A percentile compares a stretch with the other conserved stretches of the same genome.
Conservation (phyloP, 2,329 filamentous ascomycete genomes). For the Aspergillus oerlinghausenensis region DNA sequence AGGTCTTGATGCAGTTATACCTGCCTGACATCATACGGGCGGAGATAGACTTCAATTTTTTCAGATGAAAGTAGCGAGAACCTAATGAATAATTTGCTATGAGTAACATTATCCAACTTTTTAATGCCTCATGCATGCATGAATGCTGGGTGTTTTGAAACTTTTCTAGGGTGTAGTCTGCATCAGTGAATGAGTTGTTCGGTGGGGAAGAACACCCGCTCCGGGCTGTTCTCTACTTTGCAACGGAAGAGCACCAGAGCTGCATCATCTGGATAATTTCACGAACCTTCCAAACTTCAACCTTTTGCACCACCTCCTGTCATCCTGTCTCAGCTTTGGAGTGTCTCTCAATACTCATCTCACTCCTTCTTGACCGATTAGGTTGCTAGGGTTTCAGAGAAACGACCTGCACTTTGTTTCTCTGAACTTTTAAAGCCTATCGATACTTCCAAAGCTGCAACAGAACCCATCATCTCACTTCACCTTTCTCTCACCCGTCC, state of each 20-base stretch:
- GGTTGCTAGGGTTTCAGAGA: slow-evolving; percentile 22
- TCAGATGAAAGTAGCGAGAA: not conserved
- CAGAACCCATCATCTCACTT: slow-evolving; percentile 13
- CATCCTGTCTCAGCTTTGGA: not conserved
- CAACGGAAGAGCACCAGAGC: slow-evolving; percentile 12
- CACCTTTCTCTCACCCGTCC: slow-evolving; percentile 13
- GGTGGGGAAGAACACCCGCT: slow-evolving; percentile 21
- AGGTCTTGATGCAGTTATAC: not conserved
- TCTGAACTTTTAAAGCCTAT: slow-evolving; percentile 23
- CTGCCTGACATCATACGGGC: not conserved
- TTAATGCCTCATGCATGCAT: not conserved
- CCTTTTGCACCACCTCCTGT: slow-evolving; percentile 2
- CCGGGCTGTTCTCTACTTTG: slow-evolving; percentile 9
- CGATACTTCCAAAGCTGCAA: slow-evolving; percentile 21
- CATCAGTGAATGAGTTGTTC: slow-evolving; percentile 2
- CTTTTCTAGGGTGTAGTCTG: not conserved
- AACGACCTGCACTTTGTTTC: slow-evolving; percentile 43
- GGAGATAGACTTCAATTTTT: not conserved
- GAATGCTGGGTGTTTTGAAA: not conserved
- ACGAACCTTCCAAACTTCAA: slow-evolving; percentile 19
- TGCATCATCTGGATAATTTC: slow-evolving; percentile 18
- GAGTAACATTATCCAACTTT: not conserved
- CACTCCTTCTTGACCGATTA: not conserved
- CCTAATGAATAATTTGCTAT: not conserved
- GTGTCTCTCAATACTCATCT: slow-evolving; percentile 1